Evolutionary conservation across 441 rosid species (phyloP).

Genomic region (Aquilaria agallochum): DNA sequence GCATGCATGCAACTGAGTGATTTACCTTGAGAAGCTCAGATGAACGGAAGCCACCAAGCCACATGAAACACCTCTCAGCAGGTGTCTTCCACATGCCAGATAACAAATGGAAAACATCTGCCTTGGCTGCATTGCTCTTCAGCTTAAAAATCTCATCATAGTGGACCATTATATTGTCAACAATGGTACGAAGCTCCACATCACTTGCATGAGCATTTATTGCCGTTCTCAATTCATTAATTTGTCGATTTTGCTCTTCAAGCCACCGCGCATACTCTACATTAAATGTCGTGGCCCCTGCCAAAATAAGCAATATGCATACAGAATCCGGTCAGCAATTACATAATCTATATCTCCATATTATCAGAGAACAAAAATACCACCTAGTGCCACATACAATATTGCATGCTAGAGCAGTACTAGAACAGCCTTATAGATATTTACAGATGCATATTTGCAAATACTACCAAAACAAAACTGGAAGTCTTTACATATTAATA

Average conservation of each 20-base stretch:
- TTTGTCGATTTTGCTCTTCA: slow-evolving; percentile 81
- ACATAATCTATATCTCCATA: not conserved
- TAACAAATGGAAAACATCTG: slow-evolving; percentile 90
- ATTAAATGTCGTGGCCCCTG: slow-evolving; percentile 98
- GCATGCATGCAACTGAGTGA: not conserved
- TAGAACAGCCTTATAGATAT: not conserved
- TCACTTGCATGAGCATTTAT: slow-evolving; percentile 92
- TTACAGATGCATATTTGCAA: no score
- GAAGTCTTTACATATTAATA: no score
- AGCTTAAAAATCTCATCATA: slow-evolving; percentile 92
- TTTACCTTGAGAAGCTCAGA: slow-evolving; percentile 94
- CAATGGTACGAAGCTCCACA: slow-evolving; percentile 82
- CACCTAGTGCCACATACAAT: no score
- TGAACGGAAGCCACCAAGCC: slow-evolving; percentile 99
- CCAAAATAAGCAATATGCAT: slow-evolving; percentile 11
- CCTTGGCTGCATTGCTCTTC: slow-evolving; percentile 91
- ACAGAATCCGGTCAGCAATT: not conserved
- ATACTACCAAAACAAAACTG: no score
- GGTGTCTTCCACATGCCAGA: slow-evolving; percentile 99
- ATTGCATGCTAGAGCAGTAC: no score
- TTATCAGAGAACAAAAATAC: no score
- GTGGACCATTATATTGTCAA: slow-evolving; percentile 76
- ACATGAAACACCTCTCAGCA: slow-evolving; percentile 97
- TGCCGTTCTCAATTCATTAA: slow-evolving; percentile 90
- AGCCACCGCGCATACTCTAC: slow-evolving; percentile 93